phyloP scores from a whole-genome alignment of 2,329 filamentous ascomycete species.

The Conoideocrella luteorostrata region DNA sequence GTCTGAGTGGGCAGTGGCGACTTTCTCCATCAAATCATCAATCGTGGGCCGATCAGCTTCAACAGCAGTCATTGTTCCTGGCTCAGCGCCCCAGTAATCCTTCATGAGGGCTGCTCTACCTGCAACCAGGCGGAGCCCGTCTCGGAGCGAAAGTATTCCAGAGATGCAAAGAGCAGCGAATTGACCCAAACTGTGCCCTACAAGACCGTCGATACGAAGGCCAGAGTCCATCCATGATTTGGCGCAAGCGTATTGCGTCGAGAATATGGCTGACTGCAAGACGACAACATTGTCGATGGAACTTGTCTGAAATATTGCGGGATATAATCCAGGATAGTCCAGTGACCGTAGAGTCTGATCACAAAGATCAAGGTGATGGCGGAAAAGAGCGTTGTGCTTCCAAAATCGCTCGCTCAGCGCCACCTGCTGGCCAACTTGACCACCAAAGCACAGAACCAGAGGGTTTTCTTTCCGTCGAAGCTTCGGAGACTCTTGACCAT shows the following conservation, averaged over 20 bases:
- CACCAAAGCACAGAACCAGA: not conserved
- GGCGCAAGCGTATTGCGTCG: constrained; percentile 16
- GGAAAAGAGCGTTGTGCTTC: not conserved
- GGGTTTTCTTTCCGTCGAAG: not conserved
- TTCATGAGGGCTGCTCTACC: not conserved
- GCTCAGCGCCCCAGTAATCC: not conserved
- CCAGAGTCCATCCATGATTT: constrained; percentile 17
- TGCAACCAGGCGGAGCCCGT: not conserved
- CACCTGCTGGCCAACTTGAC: not conserved
- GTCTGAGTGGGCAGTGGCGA: no score
- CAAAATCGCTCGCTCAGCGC: not conserved
- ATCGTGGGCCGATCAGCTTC: not conserved
- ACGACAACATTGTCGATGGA: not conserved
- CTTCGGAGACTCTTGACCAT: no score
- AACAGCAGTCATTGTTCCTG: not conserved
- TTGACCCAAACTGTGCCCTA: constrained; percentile 8
- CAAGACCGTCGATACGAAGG: constrained; percentile 3
- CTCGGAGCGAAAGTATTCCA: constrained; percentile 1
- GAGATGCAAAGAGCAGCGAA: constrained; percentile 2
- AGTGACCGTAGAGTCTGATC: not conserved
- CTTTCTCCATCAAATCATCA: not conserved
- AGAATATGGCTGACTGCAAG: constrained; percentile 11
- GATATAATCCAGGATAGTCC: not conserved
- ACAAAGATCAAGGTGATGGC: not conserved
- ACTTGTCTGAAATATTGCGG: not conserved